phyloP scores from a whole-genome alignment of 768 basidiomycete genomes.

The Leccinum barrowsii region DNA sequence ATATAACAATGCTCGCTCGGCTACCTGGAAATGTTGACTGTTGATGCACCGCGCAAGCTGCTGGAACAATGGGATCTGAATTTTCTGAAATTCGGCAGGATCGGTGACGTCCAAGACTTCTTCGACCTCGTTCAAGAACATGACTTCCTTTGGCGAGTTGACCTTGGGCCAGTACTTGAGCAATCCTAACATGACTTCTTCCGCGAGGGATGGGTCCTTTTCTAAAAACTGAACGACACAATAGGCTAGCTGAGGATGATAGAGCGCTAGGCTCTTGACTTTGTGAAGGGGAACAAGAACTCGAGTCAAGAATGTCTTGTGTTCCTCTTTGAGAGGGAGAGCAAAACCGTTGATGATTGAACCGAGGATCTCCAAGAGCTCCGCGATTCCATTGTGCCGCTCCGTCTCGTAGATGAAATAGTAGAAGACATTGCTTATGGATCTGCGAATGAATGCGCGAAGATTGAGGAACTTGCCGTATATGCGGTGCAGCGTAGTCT shows the following conservation, averaged over 20 bases:
- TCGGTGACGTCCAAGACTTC: constrained; percentile 98
- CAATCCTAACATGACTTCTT: constrained; percentile 95
- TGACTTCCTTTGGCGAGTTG: constrained; percentile 98
- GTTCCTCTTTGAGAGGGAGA: constrained; percentile 95
- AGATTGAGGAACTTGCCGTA: constrained; percentile 99
- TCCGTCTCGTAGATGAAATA: constrained; percentile 99
- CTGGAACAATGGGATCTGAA: constrained; percentile 87
- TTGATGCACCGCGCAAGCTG: constrained; percentile 97
- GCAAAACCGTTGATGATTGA: constrained; percentile 99
- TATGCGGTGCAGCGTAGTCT: constrained; percentile 97
- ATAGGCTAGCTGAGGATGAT: constrained; percentile 98
- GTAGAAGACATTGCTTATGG: constrained; percentile 99
- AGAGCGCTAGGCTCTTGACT: constrained; percentile 94
- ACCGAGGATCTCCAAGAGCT: constrained; percentile 94
- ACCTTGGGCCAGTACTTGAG: constrained; percentile 99
- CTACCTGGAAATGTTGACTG: constrained; percentile 99
- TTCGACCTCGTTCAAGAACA: constrained; percentile 99
- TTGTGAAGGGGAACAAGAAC: constrained; percentile 96
- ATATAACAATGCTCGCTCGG: constrained; percentile 92
- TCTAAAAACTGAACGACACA: constrained; percentile 99
- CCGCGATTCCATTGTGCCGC: constrained; percentile 98
- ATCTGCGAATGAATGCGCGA: constrained; percentile 96
- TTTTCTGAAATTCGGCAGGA: constrained; percentile 93
- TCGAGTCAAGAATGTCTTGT: constrained; percentile 95
- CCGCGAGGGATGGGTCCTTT: constrained; percentile 87